Evolutionary conservation across 371 early-diverging fungal species (phyloP), one percentile per base, ranked within the genome.

Genomic region (Thermomucor indicae-seudaticae): DNA sequence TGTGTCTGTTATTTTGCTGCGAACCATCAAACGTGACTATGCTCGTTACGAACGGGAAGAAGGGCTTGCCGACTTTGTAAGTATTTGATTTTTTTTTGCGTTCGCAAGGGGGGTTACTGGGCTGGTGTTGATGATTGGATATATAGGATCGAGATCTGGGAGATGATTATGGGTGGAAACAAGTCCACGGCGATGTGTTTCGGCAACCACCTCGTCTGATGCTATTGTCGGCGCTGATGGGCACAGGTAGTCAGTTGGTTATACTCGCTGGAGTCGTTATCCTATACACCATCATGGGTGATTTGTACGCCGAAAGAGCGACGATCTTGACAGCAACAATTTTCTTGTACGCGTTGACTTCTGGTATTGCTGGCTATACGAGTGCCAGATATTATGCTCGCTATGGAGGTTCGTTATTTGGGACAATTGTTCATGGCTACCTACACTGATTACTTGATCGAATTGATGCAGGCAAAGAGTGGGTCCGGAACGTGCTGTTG

Each of bases 121-220:
- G 22, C 1, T 8, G 0, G 5, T n/a, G n/a, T 5, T 20, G 24
- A 20, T 28, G 11, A 4, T 23, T 20, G 12, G 28, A 32, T 1
- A 10, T 46, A 12, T 65, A 85, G 85, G 91, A 90, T 53, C 78
- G 84, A 17, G 90, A 91, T 60, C 65, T 91, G 16, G 89, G 87
- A 4, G 91, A 91, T 51, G 93, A 92, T 42, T 91, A 86, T 70
- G 93, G 93, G 3, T 93, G 93, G 93, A 91, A 91, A 60, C 89
- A 87, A 55, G 83, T 93, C 1, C 91, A 93, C 46, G 91, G 89
- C 5, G 93, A 93, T 62, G 90, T 92, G 0, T 92, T 93, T 66
- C 78, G 93, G 29, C 75, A 89, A 12, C 91, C 93, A 23, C 67
- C 80, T 28, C 76, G 78, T 12, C 68, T 88, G 20, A 80, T 84